phyloP scores from a whole-genome alignment of 768 basidiomycete genomes.

The Dentipellis sp. region DNA sequence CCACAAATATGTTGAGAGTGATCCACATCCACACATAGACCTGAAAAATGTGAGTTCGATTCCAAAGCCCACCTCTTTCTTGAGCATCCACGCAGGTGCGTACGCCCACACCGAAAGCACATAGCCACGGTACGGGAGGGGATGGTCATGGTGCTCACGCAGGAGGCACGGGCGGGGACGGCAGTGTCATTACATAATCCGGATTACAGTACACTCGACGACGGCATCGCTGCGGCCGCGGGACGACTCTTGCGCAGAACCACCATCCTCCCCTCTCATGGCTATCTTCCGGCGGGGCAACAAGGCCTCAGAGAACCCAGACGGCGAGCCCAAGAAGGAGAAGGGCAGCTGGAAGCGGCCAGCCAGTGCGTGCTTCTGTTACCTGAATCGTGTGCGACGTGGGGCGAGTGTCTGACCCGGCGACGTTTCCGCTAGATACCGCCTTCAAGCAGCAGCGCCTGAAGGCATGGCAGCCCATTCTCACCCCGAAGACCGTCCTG shows the following conservation, averaged over 20 bases:
- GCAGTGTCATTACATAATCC: too few species aligned
- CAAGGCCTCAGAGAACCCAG: slow-evolving; percentile 18
- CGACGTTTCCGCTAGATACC: slow-evolving; percentile 51
- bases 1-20: too few species aligned
- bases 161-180: too few species aligned
- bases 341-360: slow-evolving; percentile 82
- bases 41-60: too few species aligned
- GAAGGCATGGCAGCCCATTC: slow-evolving; percentile 99
- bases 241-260: not conserved
- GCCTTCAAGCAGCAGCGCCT: slow-evolving; percentile 99
- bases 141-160: too few species aligned
- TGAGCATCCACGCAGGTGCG: too few species aligned
- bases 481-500: slow-evolving; percentile 95
- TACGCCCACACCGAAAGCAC: too few species aligned
- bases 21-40: too few species aligned
- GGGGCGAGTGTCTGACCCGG: slow-evolving; percentile 14
- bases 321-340: slow-evolving; percentile 53
- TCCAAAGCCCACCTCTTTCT: too few species aligned
- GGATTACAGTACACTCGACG: too few species aligned
- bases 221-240: too few species aligned
- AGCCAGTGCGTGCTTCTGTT: slow-evolving; percentile 50
- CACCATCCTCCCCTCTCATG: slow-evolving; percentile 13
- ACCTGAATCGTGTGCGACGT: slow-evolving; percentile 1
- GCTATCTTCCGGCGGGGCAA: slow-evolving; percentile 24
- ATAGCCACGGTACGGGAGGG: too few species aligned